A percentile compares a stretch with the other conserved stretches of the same genome.
Evolutionary conservation across 2,329 filamentous ascomycete species (phyloP).

Genomic region (Calonectria honghensis): DNA sequence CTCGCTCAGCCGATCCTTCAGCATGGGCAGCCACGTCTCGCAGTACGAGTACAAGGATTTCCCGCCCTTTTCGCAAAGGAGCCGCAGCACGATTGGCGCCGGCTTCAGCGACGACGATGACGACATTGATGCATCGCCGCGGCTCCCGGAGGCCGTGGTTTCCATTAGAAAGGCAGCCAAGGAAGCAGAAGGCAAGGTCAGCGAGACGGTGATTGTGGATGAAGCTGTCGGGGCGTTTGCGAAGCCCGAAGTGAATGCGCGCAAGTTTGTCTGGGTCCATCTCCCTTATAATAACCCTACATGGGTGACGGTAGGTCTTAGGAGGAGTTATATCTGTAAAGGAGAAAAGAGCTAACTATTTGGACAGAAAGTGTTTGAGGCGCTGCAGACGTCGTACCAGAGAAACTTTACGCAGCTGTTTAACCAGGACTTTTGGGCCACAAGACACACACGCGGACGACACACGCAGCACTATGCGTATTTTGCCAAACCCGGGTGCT

Average conservation of each 20-base stretch:
- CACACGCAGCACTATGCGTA: constrained; percentile 71
- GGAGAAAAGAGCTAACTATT: constrained; percentile 29
- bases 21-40: constrained; percentile 58
- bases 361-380: constrained; percentile 65
- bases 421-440: constrained; percentile 69
- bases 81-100: constrained; percentile 55
- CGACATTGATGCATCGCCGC: constrained; percentile 57
- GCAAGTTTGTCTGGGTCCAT: constrained; percentile 76
- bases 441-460: constrained; percentile 68
- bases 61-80: constrained; percentile 61
- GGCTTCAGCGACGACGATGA: constrained; percentile 53
- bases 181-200: constrained; percentile 44
- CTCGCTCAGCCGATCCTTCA: constrained; percentile 60
- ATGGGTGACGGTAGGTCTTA: constrained; percentile 71
- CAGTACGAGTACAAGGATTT: constrained; percentile 60
- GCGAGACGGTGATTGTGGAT: constrained; percentile 57
- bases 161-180: constrained; percentile 54
- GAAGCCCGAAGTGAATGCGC: constrained; percentile 58
- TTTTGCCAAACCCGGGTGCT: constrained; percentile 69
- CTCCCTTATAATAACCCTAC: constrained; percentile 74
- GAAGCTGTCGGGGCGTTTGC: constrained; percentile 56
- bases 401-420: constrained; percentile 64
- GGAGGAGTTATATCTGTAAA: neutral
- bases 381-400: constrained; percentile 61
- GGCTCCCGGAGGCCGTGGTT: constrained; percentile 59